Conservation (phyloP, 2,329 filamentous ascomycete genomes). For the Verticillium nubilum region DNA sequence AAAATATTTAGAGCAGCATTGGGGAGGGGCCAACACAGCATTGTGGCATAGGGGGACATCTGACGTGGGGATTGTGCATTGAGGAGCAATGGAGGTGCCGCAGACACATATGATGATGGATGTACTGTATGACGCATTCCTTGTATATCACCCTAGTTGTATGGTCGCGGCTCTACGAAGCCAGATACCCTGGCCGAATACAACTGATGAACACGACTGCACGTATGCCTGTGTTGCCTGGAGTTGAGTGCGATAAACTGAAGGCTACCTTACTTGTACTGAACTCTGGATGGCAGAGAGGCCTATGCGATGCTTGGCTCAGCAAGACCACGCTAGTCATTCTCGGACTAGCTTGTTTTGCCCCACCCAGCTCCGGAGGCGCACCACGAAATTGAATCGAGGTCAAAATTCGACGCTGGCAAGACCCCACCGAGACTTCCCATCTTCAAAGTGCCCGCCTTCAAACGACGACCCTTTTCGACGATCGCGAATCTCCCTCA, state of each 20-base stretch:
- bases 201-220: background rate
- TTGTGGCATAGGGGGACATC: background rate
- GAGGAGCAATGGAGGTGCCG: background rate
- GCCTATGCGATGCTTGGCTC: background rate
- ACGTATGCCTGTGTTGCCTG: background rate
- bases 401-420: conserved; percentile 3
- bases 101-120: background rate
- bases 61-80: background rate
- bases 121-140: background rate
- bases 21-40: background rate
- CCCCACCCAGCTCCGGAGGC: conserved; percentile 1
- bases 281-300: background rate
- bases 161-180: background rate
- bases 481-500: background rate
- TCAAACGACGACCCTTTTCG: background rate
- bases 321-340: background rate
- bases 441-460: background rate
- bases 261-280: too few species aligned
- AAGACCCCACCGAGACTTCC: conserved; percentile 2
- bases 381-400: conserved; percentile 2
- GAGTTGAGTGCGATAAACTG: too few species aligned
- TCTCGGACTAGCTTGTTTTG: background rate
- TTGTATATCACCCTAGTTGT: background rate
- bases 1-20: background rate
- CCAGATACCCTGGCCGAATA: background rate